Conservation (phyloP, 2,329 filamentous ascomycete genomes). For the Blastomyces parvus region DNA sequence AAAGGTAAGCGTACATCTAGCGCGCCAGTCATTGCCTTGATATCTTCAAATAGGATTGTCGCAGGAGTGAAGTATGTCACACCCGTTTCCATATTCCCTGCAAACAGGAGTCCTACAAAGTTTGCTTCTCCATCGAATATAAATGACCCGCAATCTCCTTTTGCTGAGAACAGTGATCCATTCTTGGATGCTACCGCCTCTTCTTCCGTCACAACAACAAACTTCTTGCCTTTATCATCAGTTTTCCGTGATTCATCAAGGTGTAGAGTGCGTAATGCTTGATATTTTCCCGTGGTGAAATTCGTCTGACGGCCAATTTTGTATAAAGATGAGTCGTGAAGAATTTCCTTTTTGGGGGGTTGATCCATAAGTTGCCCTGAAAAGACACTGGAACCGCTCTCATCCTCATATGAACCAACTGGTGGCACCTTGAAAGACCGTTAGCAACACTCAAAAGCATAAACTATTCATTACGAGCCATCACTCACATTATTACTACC, state of each 20-base stretch:
- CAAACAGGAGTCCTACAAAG: conserved; percentile 10
- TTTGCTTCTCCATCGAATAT: conserved; percentile 1
- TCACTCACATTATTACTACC: neutral
- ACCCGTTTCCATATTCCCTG: neutral
- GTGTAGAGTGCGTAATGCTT: neutral
- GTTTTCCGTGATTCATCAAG: neutral
- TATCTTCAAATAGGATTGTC: neutral
- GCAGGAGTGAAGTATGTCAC: conserved; percentile 7
- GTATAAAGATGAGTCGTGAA: neutral
- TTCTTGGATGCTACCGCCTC: neutral
- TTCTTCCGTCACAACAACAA: neutral
- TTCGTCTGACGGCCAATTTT: neutral
- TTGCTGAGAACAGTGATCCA: neutral
- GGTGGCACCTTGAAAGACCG: neutral
- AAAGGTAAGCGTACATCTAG: neutral
- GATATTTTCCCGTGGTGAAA: neutral
- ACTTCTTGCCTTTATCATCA: neutral
- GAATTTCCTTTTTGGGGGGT: neutral
- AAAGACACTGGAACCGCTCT: neutral
- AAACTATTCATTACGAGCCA: neutral
- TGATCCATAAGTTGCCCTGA: neutral
- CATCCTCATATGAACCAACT: neutral
- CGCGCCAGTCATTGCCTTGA: neutral
- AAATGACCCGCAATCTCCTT: conserved; percentile 7
- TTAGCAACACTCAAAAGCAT: neutral